Evolutionary conservation across 176 grass and related monocot species (phyloP).

Genomic region (Ensete glaucum): DNA sequence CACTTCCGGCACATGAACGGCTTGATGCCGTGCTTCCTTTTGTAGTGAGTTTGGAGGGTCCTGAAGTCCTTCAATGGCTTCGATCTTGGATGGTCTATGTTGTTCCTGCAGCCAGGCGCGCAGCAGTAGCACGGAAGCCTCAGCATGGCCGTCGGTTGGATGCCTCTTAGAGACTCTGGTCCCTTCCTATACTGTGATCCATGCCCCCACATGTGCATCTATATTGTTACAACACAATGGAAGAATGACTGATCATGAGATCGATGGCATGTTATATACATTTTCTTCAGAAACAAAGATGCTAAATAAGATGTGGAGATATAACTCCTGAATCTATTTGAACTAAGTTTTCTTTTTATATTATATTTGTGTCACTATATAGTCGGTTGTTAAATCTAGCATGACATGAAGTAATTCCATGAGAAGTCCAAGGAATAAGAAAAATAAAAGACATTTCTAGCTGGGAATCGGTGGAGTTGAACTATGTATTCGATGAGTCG

Average conservation of each 20-base stretch:
- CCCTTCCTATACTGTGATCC: conserved; percentile 95
- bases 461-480: no score
- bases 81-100: conserved; percentile 89
- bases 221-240: neutral
- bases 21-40: conserved; percentile 97
- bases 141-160: conserved; percentile 97
- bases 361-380: no score
- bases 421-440: no score
- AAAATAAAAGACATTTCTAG: no score
- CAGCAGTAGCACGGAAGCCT: conserved; percentile 96
- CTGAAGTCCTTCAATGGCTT: conserved; percentile 97
- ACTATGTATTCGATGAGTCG: no score
- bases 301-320: no score
- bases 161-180: conserved; percentile 81
- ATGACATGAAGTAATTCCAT: no score
- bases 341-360: no score
- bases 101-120: conserved; percentile 82
- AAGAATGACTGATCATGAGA: conserved; percentile 10
- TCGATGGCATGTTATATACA: no score
- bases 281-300: no score
- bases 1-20: conserved; percentile 96
- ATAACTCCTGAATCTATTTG: no score
- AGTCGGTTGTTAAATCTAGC: no score
- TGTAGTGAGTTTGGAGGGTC: conserved; percentile 97
- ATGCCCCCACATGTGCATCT: conserved; percentile 99